Evolutionary conservation across 2,329 filamentous ascomycete genomes (phyloP).

Genomic region (Piedraia hortae): DNA sequence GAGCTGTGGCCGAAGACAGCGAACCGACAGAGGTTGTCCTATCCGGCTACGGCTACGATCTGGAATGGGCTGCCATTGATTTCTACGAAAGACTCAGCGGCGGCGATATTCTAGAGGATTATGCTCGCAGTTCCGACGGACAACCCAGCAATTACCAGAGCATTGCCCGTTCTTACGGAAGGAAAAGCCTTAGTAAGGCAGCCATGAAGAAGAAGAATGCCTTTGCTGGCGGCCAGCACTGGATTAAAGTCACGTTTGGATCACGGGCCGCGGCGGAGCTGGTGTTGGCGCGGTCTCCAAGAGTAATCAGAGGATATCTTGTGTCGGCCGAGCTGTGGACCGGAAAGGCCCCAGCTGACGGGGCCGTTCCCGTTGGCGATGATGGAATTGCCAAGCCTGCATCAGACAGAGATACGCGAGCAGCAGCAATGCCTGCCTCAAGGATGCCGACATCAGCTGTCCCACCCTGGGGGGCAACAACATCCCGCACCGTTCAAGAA

Average conservation of each 20-base stretch:
- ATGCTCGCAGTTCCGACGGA: slow-evolving; percentile 56
- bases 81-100: slow-evolving; percentile 63
- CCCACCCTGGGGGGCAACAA: slow-evolving; percentile 1
- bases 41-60: slow-evolving; percentile 46
- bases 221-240: slow-evolving; percentile 63
- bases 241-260: slow-evolving; percentile 39
- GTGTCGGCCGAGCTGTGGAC: slow-evolving; percentile 22
- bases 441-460: too few relatives aligned
- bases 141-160: slow-evolving; percentile 41
- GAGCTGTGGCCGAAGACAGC: slow-evolving; percentile 15
- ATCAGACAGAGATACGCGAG: slow-evolving; percentile 17
- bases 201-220: slow-evolving; percentile 56
- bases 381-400: slow-evolving; percentile 8
- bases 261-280: slow-evolving; percentile 21
- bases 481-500: slow-evolving; percentile 1
- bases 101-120: slow-evolving; percentile 75
- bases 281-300: slow-evolving; percentile 20
- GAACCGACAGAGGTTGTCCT: slow-evolving; percentile 56
- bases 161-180: slow-evolving; percentile 40
- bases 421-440: slow-evolving; percentile 8
- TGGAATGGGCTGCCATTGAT: slow-evolving; percentile 58
- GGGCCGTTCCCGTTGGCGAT: slow-evolving; percentile 12
- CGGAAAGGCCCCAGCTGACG: slow-evolving; percentile 19
- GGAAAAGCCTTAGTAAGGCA: slow-evolving; percentile 37
- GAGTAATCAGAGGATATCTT: slow-evolving; percentile 19